A percentile compares a stretch with the other conserved stretches of the same genome.
Conservation (phyloP, 2,329 filamentous ascomycete genomes). For the Cordyceps militaris region DNA sequence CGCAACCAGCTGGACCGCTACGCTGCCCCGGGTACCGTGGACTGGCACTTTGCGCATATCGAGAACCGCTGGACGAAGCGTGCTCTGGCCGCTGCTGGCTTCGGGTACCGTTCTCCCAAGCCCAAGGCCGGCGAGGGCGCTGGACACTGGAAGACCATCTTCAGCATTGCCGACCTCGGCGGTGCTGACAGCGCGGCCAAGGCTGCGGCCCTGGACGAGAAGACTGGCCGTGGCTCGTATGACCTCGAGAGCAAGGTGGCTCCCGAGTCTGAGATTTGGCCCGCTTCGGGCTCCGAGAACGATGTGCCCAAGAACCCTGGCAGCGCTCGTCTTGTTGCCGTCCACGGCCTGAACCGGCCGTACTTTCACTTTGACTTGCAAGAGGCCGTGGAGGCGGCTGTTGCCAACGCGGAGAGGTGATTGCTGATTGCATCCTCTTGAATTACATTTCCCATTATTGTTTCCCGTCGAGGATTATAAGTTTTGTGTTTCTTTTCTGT, state of each 20-base stretch:
- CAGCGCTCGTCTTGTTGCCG: conserved; percentile 28
- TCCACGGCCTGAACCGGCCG: conserved; percentile 42
- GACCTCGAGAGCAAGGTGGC: conserved; percentile 17
- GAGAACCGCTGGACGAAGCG: conserved; percentile 50
- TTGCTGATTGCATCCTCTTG: background rate
- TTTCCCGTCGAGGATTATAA: background rate
- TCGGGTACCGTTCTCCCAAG: conserved; percentile 35
- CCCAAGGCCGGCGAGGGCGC: conserved; percentile 18
- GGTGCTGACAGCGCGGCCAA: conserved; percentile 56
- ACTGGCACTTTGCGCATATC: conserved; percentile 47
- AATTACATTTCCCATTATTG: background rate
- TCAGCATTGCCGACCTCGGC: conserved; percentile 82
- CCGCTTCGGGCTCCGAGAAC: conserved; percentile 19
- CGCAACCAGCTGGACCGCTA: conserved; percentile 47
- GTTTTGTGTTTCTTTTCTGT: background rate
- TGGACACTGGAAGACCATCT: conserved; percentile 63
- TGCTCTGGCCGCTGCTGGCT: conserved; percentile 47
- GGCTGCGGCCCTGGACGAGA: conserved; percentile 56
- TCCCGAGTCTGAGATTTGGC: conserved; percentile 14
- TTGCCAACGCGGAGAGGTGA: conserved; percentile 27
- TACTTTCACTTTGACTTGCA: conserved; percentile 47
- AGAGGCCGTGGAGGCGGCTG: conserved; percentile 39
- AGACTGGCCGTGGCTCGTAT: conserved; percentile 21
- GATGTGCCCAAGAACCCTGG: conserved; percentile 23
- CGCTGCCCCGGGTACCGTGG: conserved; percentile 36